These are phyloP conservation scores for Cyberlindnera maclurae DNA, from an alignment of 805 yeast species.

Conservation along the genomic window DNA sequence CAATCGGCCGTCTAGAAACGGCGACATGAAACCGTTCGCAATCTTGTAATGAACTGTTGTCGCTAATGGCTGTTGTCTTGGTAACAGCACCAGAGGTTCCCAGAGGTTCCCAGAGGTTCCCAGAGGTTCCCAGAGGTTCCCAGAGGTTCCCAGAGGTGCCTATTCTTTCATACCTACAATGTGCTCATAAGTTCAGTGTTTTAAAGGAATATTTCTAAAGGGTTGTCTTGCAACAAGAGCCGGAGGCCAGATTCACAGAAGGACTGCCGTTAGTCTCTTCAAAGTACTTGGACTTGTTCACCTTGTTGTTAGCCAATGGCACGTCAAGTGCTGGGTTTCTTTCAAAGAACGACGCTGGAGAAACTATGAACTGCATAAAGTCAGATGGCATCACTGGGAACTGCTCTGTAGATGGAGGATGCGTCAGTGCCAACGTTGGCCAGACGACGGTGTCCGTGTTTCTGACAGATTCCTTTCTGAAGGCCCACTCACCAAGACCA, in stretches of 20 bases:
- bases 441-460: constrained; percentile 71
- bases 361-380: constrained; percentile 57
- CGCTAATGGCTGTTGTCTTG: too few relatives aligned
- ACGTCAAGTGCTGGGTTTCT: constrained; percentile 73
- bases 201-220: neutral
- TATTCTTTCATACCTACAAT: too few relatives aligned
- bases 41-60: too few relatives aligned
- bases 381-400: constrained; percentile 91
- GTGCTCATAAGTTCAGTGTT: too few relatives aligned
- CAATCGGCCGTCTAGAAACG: too few relatives aligned
- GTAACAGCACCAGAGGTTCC: too few relatives aligned
- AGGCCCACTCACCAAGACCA: constrained; percentile 67
- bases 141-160: too few relatives aligned
- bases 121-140: too few relatives aligned
- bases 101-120: too few relatives aligned
- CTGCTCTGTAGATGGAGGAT: constrained; percentile 76
- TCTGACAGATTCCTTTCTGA: constrained; percentile 61
- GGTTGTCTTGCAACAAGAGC: constrained; percentile 16
- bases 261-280: constrained; percentile 12
- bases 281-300: constrained; percentile 43
- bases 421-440: constrained; percentile 79
- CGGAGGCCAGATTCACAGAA: constrained; percentile 9
- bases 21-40: too few relatives aligned
- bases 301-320: constrained; percentile 60
- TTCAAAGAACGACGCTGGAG: constrained; percentile 70